These are phyloP conservation scores for Oryza meyeriana DNA, from an alignment of 176 grass and related monocot species.

Conservation along the genomic window DNA sequence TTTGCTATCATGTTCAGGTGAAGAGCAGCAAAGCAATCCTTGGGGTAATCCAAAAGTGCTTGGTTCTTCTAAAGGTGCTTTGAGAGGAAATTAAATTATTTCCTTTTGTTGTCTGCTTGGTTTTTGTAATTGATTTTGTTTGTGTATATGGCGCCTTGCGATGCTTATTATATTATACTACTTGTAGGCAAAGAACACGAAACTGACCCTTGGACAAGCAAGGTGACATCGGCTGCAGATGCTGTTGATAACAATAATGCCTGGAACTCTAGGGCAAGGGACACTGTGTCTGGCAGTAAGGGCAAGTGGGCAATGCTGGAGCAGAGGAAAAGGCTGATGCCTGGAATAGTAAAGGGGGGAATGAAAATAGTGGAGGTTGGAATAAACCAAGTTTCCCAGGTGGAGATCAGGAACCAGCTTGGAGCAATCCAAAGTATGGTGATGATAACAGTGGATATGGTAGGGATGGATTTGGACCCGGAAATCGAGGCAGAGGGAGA, in stretches of 20 bases:
- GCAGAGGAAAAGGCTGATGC: constrained; percentile 29
- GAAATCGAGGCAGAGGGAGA: constrained; percentile 43
- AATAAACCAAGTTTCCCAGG: constrained; percentile 36
- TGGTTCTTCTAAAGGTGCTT: constrained; percentile 30
- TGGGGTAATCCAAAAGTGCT: constrained; percentile 36
- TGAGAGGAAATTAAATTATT: not conserved
- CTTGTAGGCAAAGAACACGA: constrained; percentile 41
- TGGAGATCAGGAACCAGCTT: constrained; percentile 41
- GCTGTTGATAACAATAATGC: constrained; percentile 6
- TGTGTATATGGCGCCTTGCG: not conserved
- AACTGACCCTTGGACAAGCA: constrained; percentile 53
- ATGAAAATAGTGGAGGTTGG: constrained; percentile 40
- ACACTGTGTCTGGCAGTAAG: not conserved
- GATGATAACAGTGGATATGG: constrained; percentile 41
- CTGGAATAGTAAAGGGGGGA: constrained; percentile 39
- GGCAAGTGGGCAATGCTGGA: constrained; percentile 18
- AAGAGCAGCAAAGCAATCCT: constrained; percentile 19
- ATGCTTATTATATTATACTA: constrained; percentile 17
- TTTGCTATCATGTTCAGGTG: constrained; percentile 30
- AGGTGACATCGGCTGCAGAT: constrained; percentile 25
- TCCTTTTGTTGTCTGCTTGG: not conserved
- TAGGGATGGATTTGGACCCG: constrained; percentile 38
- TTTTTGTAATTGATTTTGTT: constrained; percentile 13
- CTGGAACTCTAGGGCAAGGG: constrained; percentile 9
- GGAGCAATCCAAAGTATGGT: constrained; percentile 37